Evolutionary conservation across 768 basidiomycete species (phyloP).

Genomic region (Fomitopsis pulvina): DNA sequence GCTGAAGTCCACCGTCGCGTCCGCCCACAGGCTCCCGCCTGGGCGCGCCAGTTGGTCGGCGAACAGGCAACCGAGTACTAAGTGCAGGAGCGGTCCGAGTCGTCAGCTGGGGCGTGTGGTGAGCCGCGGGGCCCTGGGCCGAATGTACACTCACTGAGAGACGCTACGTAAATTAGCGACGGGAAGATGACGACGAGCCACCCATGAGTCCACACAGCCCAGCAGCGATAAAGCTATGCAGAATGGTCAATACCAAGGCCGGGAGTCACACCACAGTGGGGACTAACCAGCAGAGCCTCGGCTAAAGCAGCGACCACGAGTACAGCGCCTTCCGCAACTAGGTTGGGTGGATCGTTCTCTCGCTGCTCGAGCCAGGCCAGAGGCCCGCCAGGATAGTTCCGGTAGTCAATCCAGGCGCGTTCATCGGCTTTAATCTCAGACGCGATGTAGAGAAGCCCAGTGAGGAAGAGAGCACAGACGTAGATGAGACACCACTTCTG

Average conservation of each 20-base stretch:
- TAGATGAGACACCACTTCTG: neutral
- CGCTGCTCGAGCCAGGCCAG: neutral
- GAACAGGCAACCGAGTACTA: conserved; percentile 13
- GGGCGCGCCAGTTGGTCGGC: conserved; percentile 14
- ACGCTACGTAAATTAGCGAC: conserved; percentile 6
- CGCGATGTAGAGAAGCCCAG: conserved; percentile 1
- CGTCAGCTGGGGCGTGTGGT: neutral
- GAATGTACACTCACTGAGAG: conserved; percentile 7
- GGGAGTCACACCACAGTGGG: too few relatives aligned
- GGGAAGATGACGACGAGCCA: conserved; percentile 13
- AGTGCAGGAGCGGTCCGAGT: neutral
- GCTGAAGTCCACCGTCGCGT: conserved; percentile 12
- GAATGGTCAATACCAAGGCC: neutral
- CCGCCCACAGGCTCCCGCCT: conserved; percentile 8
- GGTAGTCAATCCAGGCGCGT: neutral
- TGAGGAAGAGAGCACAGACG: neutral
- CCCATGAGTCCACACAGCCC: conserved; percentile 13
- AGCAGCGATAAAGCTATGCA: conserved; percentile 17
- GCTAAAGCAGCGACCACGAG: conserved; percentile 8
- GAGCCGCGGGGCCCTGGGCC: neutral
- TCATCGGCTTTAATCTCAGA: conserved; percentile 1
- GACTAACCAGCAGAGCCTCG: conserved; percentile 16
- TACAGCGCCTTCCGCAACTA: neutral
- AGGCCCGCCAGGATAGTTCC: conserved; percentile 2
- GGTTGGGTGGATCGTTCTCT: neutral